Base-by-base conservation (phyloP, 1,139 yeast species). In the Candida tetrigidarum region DNA sequence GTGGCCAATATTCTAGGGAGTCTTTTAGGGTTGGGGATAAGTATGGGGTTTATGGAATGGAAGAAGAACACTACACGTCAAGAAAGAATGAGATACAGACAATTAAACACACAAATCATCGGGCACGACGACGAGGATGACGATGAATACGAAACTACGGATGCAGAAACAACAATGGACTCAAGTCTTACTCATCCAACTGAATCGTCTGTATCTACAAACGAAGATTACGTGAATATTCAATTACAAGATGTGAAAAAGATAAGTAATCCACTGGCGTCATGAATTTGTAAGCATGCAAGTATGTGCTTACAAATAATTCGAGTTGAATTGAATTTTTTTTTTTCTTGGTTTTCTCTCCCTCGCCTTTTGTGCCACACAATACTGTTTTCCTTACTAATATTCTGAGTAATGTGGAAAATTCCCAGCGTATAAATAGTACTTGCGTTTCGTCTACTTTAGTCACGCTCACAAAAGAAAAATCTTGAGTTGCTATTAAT, bases 201-300 rank as follows among this genome's bases (percentile, higher is more conserved):
- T 10, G 35, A 30, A 5, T 18, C 35, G 16, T 30, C 23, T 8
- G 14, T n/a, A 15, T 32, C 34, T 15, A 5, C 37, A 20, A 39
- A 81, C 23, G 45, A 41, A 63, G 52, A 81, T 78, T 15, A 69
- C 67, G 52, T 78, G 78, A 57, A 80, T 79, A 57, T 79, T 79
- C 54, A 75, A 64, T 2, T 59, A 61, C 54, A 81, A 81, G 28
- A 63, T 79, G 50, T 45, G 56, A 25, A 43, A 8, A 26, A 29
- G 8, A 12, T 14, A 14, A 27, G 12, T 2, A 80, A 80, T 52
- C 15, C 19, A 12, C 23, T 15, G 35, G 23, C 4, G n/a, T 18
- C 12, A 10, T 18, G 23, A 18, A 32, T 32, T 18, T 18, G 16
- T 32, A 18, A 18, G 23, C 23, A 15, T 12, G 6, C 14, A 12